A percentile compares a stretch with the other conserved stretches of the same genome.
Evolutionary conservation across 768 basidiomycete genomes (phyloP).

Genomic region (Leccinum sublutescens): DNA sequence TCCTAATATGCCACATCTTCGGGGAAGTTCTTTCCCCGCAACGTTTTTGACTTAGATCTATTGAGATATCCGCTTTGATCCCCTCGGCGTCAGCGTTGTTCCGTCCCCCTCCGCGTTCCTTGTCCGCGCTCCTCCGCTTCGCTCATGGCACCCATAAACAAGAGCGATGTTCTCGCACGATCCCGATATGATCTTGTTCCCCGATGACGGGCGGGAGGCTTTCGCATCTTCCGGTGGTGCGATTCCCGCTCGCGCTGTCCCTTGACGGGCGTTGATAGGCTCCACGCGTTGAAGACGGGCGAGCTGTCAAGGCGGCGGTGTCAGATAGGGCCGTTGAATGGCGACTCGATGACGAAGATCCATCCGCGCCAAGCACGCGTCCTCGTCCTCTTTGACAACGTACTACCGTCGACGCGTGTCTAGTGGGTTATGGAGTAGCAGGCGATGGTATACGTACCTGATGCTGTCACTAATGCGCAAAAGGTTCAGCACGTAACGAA

Average conservation of each 20-base stretch:
- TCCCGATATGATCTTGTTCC: slow-evolving; percentile 5
- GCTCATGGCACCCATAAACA: not conserved
- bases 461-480: not conserved
- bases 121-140: slow-evolving; percentile 7
- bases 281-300: slow-evolving; percentile 10
- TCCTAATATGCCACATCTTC: not conserved
- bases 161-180: slow-evolving; percentile 12
- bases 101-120: not conserved
- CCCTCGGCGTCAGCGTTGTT: not conserved
- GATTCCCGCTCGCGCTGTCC: slow-evolving; percentile 10
- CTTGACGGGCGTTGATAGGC: slow-evolving; percentile 6
- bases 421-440: not conserved
- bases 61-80: slow-evolving; percentile 7
- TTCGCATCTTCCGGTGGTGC: slow-evolving; percentile 11
- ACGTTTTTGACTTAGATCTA: not conserved
- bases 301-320: not conserved
- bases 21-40: not conserved
- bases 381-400: slow-evolving; percentile 13
- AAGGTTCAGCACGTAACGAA: not conserved
- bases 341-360: too few species aligned
- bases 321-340: not conserved
- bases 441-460: not conserved
- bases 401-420: not conserved
- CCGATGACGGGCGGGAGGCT: slow-evolving; percentile 6
- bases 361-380: slow-evolving; percentile 8